Conservation (phyloP, 768 basidiomycete genomes). For the Cystobasidium ongulense region DNA sequence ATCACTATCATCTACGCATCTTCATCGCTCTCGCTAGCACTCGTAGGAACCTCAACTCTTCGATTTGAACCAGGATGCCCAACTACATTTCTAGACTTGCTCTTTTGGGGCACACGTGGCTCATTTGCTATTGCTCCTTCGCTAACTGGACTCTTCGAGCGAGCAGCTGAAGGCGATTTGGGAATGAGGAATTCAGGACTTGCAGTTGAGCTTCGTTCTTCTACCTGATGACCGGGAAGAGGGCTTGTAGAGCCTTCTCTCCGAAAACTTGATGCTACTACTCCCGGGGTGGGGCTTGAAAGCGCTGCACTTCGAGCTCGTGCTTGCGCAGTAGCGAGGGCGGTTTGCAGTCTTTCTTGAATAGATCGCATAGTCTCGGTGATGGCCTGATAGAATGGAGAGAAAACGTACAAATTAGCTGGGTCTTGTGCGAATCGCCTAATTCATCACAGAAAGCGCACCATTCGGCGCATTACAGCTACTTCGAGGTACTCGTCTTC, state of each 20-base stretch:
- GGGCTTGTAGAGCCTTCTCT: neutral
- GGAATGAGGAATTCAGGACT: neutral
- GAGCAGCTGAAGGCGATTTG: neutral
- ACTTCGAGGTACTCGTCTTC: slow-evolving; percentile 2
- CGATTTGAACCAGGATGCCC: neutral
- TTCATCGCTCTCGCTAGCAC: neutral
- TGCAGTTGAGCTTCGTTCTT: neutral
- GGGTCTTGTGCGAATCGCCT: too few relatives aligned
- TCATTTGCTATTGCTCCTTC: neutral
- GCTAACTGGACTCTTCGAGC: neutral
- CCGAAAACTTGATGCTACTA: neutral
- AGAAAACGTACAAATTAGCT: too few relatives aligned
- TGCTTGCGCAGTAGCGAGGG: neutral
- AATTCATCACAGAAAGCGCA: neutral
- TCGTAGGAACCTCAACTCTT: neutral
- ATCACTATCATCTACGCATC: neutral
- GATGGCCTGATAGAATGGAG: neutral
- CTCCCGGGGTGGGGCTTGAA: neutral
- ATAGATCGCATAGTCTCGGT: slow-evolving; percentile 8
- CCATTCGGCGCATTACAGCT: neutral
- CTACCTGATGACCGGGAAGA: too few relatives aligned
- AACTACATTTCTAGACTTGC: neutral
- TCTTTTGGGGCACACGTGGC: neutral
- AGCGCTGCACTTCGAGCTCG: neutral
- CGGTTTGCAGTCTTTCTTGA: neutral